Base-by-base conservation (phyloP, 495 filamentous ascomycete genomes). In the Bacidia rubella region DNA sequence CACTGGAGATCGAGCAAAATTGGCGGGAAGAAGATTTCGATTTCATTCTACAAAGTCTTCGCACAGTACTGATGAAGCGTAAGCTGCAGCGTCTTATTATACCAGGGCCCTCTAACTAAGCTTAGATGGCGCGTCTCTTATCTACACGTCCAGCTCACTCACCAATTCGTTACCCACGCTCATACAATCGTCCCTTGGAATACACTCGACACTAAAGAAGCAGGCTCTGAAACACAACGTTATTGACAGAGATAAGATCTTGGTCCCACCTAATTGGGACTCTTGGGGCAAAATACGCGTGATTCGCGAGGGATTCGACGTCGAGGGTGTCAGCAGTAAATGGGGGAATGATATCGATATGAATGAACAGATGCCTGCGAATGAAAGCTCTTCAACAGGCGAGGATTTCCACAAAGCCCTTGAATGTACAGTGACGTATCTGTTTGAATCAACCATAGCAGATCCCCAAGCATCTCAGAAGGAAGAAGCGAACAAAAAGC, bases 241-340 rank as follows among this genome's bases (percentile, higher is more conserved):
- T 49, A 93, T 95, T 55, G 93, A 97, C 65, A 74, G 93, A 26
- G 93, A 97, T 64, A 94, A 90, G 71, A 84, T 97, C 27, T 73
- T 95, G 0, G 81, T 99, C 1, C 93, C 92, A 2, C 83, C 88
- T 11, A 94, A 95, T 63, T 97, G 93, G 93, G 92, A 99, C 65
- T 95, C 89, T 0, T 96, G 90, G 88, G 90, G 87, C 24, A 99
- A 97, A 67, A 95, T 99, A 54, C 77, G 90, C 20, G 86, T 96
- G 39, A 71, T 97, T 17, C 75, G 86, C n/a, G 93, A 96, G 69
- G 86, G 84, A 12, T 97, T 96, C 62, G 87, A 95, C 55, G 85
- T 93, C 42, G 92, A 98, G 69, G 77, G 75, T 3, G 78, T 90
- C 27, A 90, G 85, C 60, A 80, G 77, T 44, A 86, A 81, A 17